Evolutionary conservation across 139 green algal species (phyloP).

Genomic region (Astrephomene gubernaculifera): DNA sequence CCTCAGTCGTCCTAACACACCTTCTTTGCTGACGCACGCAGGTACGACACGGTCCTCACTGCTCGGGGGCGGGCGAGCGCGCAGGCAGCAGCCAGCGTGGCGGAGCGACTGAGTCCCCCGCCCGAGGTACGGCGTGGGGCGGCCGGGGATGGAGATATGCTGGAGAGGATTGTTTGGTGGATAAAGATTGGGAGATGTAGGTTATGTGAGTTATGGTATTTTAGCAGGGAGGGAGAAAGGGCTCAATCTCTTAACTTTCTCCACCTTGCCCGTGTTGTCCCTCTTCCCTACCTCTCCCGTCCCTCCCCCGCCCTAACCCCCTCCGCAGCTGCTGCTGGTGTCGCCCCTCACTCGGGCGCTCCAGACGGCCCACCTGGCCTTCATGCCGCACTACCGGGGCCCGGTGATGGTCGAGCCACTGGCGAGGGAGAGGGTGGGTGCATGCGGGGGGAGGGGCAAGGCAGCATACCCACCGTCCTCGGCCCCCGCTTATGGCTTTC

Average conservation of each 20-base stretch:
- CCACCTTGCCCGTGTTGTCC: too few relatives aligned
- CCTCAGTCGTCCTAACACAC: too few relatives aligned
- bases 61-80: neutral
- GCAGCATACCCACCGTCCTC: neutral
- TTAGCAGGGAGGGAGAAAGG: too few relatives aligned
- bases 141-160: too few relatives aligned
- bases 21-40: too few relatives aligned
- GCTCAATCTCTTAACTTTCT: too few relatives aligned
- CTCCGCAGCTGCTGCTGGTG: conserved; percentile 57
- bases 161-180: too few relatives aligned
- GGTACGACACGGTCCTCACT: conserved; percentile 23
- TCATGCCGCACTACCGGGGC: conserved; percentile 23
- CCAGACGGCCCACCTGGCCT: conserved; percentile 72
- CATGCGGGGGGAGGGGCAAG: neutral
- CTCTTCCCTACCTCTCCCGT: too few relatives aligned
- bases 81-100: neutral
- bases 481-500: neutral
- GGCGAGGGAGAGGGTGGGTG: conserved; percentile 58
- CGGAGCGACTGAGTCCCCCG: neutral
- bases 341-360: conserved; percentile 73
- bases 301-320: too few relatives aligned
- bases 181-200: too few relatives aligned
- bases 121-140: neutral
- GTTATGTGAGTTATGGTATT: too few relatives aligned
- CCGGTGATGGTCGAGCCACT: conserved; percentile 59